These are phyloP conservation scores for Cryomyces minteri DNA, from an alignment of 495 filamentous ascomycete species.

Conservation along the genomic window DNA sequence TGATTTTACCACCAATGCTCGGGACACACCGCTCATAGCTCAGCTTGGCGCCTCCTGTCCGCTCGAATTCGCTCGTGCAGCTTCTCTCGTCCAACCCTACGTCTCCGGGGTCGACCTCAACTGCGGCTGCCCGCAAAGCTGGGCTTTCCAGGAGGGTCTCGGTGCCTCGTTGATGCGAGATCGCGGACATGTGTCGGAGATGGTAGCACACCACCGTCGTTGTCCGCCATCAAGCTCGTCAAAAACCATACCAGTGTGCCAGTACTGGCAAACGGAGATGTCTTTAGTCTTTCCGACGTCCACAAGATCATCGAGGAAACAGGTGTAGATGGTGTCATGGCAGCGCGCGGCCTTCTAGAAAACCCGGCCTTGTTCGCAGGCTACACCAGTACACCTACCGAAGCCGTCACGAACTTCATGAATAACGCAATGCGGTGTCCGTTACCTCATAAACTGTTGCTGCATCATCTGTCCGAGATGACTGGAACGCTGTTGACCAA, in stretches of 20 bases:
- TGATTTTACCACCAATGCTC: too few relatives aligned
- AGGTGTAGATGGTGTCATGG: conserved; percentile 33
- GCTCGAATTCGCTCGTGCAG: too few relatives aligned
- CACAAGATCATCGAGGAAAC: conserved; percentile 13
- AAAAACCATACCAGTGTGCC: conserved; percentile 31
- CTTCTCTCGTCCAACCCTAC: too few relatives aligned
- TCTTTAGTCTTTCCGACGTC: conserved; percentile 29
- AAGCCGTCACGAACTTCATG: conserved; percentile 39
- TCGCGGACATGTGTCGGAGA: too few relatives aligned
- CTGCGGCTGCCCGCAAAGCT: too few relatives aligned
- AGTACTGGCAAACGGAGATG: conserved; percentile 42
- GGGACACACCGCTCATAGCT: too few relatives aligned
- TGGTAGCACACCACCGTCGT: conserved; percentile 30
- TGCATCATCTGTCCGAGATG: conserved; percentile 49
- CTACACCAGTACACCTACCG: conserved; percentile 35
- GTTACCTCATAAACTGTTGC: conserved; percentile 37
- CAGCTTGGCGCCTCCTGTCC: too few relatives aligned
- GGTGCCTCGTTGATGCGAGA: too few relatives aligned
- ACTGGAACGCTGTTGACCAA: conserved; percentile 29
- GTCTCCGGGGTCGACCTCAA: too few relatives aligned
- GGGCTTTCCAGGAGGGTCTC: too few relatives aligned
- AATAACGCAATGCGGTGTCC: conserved; percentile 27
- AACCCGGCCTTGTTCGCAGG: conserved; percentile 45
- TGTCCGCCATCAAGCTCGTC: conserved; percentile 37
- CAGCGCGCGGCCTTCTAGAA: conserved; percentile 39